Conservation (phyloP, 1,139 yeast genomes). For the Arxiozyma slooffiae region DNA sequence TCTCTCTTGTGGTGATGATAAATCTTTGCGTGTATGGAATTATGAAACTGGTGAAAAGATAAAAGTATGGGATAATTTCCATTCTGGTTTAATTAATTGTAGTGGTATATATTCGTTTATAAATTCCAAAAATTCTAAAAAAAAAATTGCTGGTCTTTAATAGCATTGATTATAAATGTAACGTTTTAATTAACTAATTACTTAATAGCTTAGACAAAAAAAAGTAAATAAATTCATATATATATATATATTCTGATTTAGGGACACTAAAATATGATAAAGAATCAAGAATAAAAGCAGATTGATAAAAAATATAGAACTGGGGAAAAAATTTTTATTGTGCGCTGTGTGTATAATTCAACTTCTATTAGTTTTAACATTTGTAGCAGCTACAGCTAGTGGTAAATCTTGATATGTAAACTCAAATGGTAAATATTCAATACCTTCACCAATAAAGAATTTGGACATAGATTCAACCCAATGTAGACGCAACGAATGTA, state of each 20-base stretch:
- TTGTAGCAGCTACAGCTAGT: slow-evolving; percentile 3
- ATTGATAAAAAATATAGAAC: not conserved
- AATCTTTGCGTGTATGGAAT: slow-evolving; percentile 73
- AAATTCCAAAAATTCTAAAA: not conserved
- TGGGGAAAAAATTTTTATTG: not conserved
- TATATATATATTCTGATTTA: not conserved
- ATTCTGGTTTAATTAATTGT: slow-evolving; percentile 20
- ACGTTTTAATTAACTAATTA: slow-evolving; percentile 14
- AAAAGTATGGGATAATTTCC: slow-evolving; percentile 39
- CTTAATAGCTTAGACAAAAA: no score
- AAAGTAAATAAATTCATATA: not conserved
- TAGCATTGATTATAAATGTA: slow-evolving; percentile 18
- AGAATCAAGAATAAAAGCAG: not conserved
- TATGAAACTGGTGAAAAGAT: slow-evolving; percentile 47
- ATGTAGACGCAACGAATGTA: slow-evolving; percentile 89
- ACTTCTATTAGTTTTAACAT: not conserved
- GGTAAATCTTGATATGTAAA: slow-evolving; percentile 35
- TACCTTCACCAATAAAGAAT: slow-evolving; percentile 93
- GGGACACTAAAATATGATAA: not conserved
- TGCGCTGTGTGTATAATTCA: not conserved
- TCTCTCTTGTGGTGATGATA: slow-evolving; percentile 77
- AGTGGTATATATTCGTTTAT: slow-evolving; percentile 14
- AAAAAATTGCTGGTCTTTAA: slow-evolving; percentile 20
- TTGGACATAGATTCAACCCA: slow-evolving; percentile 99
- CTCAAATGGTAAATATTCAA: slow-evolving; percentile 73